A percentile compares a stretch with the other conserved stretches of the same genome.
These are phyloP conservation scores for Globisporangium radiosum DNA, from an alignment of 352 stramenopile genomes.

Conservation along the genomic window DNA sequence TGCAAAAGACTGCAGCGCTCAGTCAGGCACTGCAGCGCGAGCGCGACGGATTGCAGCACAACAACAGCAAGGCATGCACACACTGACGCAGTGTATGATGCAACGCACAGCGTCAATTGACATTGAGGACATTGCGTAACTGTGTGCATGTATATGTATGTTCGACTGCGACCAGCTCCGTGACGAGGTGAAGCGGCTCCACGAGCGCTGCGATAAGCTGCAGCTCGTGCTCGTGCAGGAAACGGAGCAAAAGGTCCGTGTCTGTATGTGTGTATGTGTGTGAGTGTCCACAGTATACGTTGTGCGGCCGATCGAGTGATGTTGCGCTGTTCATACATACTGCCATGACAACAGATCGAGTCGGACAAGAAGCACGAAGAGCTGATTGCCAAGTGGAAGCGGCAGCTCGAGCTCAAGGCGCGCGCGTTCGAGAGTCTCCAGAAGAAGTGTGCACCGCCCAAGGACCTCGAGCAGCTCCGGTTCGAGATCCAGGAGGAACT, in stretches of 20 bases:
- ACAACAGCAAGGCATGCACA: constrained; percentile 43
- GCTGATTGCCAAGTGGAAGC: constrained; percentile 79
- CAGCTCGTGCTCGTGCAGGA: constrained; percentile 74
- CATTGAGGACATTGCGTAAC: background rate
- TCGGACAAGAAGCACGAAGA: constrained; percentile 77
- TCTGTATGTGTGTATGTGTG: background rate
- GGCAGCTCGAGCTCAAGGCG: constrained; percentile 76
- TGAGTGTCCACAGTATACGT: background rate
- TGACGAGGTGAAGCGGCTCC: constrained; percentile 51
- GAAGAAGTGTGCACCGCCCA: constrained; percentile 73
- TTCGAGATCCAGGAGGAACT: constrained; percentile 82
- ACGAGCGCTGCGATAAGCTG: constrained; percentile 79
- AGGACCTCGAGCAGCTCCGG: constrained; percentile 74
- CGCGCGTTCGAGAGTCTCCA: constrained; percentile 77
- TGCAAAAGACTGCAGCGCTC: constrained; percentile 77
- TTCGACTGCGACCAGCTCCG: constrained; percentile 32
- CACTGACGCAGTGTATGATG: background rate
- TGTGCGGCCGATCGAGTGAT: too few species aligned
- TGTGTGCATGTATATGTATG: background rate
- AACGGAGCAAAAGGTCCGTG: constrained; percentile 65
- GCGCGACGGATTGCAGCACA: constrained; percentile 56
- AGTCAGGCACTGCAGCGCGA: constrained; percentile 75
- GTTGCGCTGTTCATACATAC: background rate
- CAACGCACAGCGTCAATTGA: too few species aligned
- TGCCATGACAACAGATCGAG: constrained; percentile 27